phyloP scores from a whole-genome alignment of 305 asterid species.

The Fraxinus paxiana region DNA sequence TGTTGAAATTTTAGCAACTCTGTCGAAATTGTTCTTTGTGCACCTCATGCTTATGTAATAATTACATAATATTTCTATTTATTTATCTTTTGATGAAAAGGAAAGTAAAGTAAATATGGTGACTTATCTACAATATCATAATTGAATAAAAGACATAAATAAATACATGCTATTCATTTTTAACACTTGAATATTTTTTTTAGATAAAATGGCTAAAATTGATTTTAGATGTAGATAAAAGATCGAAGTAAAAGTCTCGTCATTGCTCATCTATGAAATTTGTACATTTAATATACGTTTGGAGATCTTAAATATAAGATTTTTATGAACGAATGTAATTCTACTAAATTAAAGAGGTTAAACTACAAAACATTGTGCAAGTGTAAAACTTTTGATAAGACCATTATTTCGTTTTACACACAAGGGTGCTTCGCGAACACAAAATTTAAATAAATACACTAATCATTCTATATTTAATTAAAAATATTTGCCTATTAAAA shows the following conservation, averaged over 20 bases:
- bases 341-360: background rate
- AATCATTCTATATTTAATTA: no score
- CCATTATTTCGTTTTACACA: no score
- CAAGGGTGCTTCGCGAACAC: no score
- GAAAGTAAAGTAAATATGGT: background rate
- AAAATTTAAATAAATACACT: no score
- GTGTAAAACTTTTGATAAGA: no score
- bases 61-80: background rate
- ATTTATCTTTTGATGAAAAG: background rate
- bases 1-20: conserved; percentile 22
- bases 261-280: background rate
- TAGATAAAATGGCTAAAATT: background rate
- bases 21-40: conserved; percentile 37
- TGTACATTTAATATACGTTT: background rate
- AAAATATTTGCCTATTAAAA: no score
- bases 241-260: background rate
- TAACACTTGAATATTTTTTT: background rate
- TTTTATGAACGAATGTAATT: background rate
- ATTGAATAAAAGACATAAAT: background rate
- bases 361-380: background rate
- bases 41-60: conserved; percentile 31
- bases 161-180: background rate
- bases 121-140: background rate
- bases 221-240: no score
- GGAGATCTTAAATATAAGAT: background rate